Evolutionary conservation across 768 basidiomycete species (phyloP).

Genomic region (Russula virescens): DNA sequence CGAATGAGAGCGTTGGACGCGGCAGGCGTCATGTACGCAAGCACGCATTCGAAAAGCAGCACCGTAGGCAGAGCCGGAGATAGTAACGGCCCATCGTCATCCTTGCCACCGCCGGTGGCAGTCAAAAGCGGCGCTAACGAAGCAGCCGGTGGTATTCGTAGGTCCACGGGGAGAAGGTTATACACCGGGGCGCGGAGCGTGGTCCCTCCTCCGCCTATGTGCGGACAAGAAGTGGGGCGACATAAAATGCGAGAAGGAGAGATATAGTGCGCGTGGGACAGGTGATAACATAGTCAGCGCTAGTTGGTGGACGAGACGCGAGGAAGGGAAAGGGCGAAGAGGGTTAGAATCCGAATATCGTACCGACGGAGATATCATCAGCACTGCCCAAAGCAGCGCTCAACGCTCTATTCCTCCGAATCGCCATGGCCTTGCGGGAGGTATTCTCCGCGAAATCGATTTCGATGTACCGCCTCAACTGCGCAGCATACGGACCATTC

Average conservation of each 20-base stretch:
- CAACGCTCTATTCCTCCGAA: slow-evolving; percentile 61
- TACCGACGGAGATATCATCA: slow-evolving; percentile 41
- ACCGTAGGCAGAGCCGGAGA: slow-evolving; percentile 70
- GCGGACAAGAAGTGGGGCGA: neutral
- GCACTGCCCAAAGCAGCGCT: slow-evolving; percentile 45
- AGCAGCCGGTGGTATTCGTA: slow-evolving; percentile 52
- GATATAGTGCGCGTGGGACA: too few relatives aligned
- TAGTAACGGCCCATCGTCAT: slow-evolving; percentile 35
- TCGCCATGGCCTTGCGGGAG: slow-evolving; percentile 72
- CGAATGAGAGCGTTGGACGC: slow-evolving; percentile 53
- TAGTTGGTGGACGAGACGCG: neutral
- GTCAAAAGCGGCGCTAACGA: slow-evolving; percentile 39
- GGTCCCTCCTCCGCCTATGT: slow-evolving; percentile 56
- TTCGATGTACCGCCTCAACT: slow-evolving; percentile 67
- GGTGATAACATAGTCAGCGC: too few relatives aligned
- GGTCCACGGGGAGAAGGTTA: slow-evolving; percentile 71
- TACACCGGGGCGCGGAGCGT: slow-evolving; percentile 51
- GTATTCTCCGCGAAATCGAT: slow-evolving; percentile 89
- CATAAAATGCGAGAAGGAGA: too few relatives aligned
- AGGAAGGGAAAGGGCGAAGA: too few relatives aligned
- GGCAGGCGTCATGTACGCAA: slow-evolving; percentile 75
- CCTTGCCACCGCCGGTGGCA: slow-evolving; percentile 19
- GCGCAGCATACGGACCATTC: slow-evolving; percentile 49
- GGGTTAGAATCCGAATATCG: neutral
- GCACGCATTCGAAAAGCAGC: slow-evolving; percentile 87